A percentile compares a stretch with the other conserved stretches of the same genome.
Conservation (phyloP, 192 early-diverging fungal species). For the Funneliformis geosporum region DNA sequence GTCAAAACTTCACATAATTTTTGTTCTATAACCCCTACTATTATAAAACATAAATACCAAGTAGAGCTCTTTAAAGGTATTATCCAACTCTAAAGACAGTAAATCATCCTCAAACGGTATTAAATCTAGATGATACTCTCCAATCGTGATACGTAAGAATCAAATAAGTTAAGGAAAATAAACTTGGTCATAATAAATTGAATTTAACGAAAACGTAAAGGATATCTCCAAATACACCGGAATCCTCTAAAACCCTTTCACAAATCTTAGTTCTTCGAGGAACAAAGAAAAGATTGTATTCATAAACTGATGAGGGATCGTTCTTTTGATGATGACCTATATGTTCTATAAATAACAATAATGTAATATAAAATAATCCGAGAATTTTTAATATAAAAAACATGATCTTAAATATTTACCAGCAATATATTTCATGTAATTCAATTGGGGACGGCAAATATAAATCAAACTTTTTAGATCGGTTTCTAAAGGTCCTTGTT, state of each 20-base stretch:
- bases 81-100: conserved; percentile 84
- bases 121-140: conserved; percentile 88
- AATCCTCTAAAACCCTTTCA: conserved; percentile 92
- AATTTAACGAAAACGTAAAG: conserved; percentile 3
- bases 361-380: neutral
- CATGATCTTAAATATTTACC: conserved; percentile 49
- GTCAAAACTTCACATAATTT: neutral
- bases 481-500: conserved; percentile 63
- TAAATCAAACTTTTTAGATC: conserved; percentile 81
- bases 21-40: neutral
- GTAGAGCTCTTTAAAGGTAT: conserved; percentile 80
- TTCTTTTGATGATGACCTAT: conserved; percentile 24
- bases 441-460: conserved; percentile 75
- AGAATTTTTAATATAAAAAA: conserved; percentile 24
- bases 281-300: conserved; percentile 82
- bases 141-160: conserved; percentile 59
- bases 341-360: conserved; percentile 39
- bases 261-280: conserved; percentile 88
- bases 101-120: conserved; percentile 91
- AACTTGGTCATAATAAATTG: neutral
- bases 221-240: conserved; percentile 83
- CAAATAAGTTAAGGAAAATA: conserved; percentile 22
- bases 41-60: conserved; percentile 46
- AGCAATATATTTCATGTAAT: conserved; percentile 84
- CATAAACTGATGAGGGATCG: conserved; percentile 28